phyloP scores from a whole-genome alignment of 2,329 filamentous ascomycete species.

The Colletotrichum sojae region DNA sequence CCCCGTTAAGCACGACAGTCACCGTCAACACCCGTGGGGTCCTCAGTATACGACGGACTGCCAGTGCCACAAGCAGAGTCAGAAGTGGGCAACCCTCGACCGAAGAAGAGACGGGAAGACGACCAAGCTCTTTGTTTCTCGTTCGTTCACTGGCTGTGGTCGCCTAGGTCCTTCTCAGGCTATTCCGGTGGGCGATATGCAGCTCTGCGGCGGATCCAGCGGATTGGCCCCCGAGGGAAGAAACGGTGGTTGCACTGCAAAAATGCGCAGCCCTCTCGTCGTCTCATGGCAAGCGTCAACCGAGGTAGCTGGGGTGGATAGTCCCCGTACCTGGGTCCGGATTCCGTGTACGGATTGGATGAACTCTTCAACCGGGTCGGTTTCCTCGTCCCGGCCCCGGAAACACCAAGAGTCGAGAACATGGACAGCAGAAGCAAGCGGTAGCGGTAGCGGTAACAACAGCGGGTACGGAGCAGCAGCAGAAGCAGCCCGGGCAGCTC shows the following conservation, averaged over 20 bases:
- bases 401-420: no score
- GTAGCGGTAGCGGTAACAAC: not conserved
- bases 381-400: no score
- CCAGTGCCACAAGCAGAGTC: not conserved
- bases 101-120: slow-evolving; percentile 11
- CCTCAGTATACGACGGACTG: not conserved
- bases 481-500: not conserved
- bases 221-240: slow-evolving; percentile 25
- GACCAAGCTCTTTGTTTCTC: slow-evolving; percentile 15
- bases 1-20: not conserved
- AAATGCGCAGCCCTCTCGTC: slow-evolving; percentile 16
- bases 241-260: slow-evolving; percentile 29
- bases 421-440: no score
- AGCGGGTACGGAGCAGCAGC: not conserved
- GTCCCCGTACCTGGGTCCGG: not conserved
- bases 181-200: slow-evolving; percentile 36
- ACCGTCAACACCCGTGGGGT: slow-evolving; percentile 15
- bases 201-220: slow-evolving; percentile 36
- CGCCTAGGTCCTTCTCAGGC: slow-evolving; percentile 31
- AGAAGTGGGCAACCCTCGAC: slow-evolving; percentile 20
- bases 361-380: no score
- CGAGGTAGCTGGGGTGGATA: slow-evolving; percentile 11
- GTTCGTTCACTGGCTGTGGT: slow-evolving; percentile 13
- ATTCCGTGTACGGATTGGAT: no score
- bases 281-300: slow-evolving; percentile 18